Evolutionary conservation across 805 yeast species (phyloP).

Genomic region (Candida oleophila): DNA sequence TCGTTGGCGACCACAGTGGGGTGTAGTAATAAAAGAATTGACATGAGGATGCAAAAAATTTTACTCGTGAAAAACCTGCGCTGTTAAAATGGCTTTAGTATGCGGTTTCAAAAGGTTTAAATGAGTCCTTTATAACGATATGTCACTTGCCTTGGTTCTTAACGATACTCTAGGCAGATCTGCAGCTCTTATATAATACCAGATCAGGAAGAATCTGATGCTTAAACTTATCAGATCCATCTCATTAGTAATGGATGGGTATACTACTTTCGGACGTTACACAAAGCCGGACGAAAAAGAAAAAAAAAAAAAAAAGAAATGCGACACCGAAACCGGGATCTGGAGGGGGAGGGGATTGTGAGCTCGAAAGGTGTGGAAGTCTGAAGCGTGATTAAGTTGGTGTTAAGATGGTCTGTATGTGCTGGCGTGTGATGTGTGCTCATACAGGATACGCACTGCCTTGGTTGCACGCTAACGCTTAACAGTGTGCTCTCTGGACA

Average conservation of each 20-base stretch:
- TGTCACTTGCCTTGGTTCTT: no score
- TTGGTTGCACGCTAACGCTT: no score
- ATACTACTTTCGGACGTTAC: background rate
- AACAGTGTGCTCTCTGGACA: no score
- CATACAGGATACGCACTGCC: no score
- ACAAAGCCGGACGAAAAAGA: background rate
- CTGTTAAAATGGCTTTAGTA: no score
- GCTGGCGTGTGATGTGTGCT: no score
- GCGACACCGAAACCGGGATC: background rate
- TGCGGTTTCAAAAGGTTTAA: no score
- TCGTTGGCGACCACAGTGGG: constrained; percentile 64
- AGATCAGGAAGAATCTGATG: background rate
- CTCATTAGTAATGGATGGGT: background rate
- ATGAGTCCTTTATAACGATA: no score
- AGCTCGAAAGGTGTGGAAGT: no score
- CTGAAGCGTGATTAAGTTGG: no score
- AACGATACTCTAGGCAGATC: background rate
- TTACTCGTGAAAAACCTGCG: no score
- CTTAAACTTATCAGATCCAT: background rate
- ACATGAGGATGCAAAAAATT: constrained; percentile 9
- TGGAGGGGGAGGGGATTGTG: background rate
- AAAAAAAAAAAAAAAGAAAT: background rate
- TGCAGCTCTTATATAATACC: background rate
- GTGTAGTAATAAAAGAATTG: constrained; percentile 52
- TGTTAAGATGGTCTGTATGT: no score